Evolutionary conservation across 352 stramenopile genomes (phyloP).

Genomic region (Pythium coloratum): DNA sequence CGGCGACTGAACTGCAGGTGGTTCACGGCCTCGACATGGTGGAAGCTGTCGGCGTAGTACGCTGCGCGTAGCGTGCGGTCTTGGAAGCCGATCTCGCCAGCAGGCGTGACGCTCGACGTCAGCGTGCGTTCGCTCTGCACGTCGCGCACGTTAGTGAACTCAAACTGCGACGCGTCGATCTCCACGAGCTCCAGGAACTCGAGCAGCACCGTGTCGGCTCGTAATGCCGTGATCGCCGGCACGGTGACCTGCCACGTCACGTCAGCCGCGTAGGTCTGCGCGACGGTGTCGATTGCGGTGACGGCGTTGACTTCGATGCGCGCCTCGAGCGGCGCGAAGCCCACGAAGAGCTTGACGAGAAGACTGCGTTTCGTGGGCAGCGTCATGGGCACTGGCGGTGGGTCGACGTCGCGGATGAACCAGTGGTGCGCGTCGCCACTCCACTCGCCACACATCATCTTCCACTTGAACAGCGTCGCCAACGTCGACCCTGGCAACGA

Average conservation of each 20-base stretch:
- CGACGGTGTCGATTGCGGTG: conserved; percentile 31
- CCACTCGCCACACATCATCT: conserved; percentile 60
- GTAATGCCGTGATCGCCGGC: conserved; percentile 28
- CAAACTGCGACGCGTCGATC: conserved; percentile 30
- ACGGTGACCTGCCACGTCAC: conserved; percentile 37
- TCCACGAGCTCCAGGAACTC: conserved; percentile 38
- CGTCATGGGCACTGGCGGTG: conserved; percentile 13
- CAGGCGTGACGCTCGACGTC: conserved; percentile 12
- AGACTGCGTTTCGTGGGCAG: background rate
- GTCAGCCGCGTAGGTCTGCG: conserved; percentile 34
- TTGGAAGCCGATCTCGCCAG: conserved; percentile 10
- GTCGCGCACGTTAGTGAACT: conserved; percentile 35
- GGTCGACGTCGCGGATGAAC: conserved; percentile 51
- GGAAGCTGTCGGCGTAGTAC: no score
- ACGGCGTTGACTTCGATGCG: conserved; percentile 33
- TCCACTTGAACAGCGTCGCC: conserved; percentile 51
- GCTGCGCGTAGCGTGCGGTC: background rate
- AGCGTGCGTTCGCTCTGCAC: conserved; percentile 20
- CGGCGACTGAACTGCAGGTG: conserved; percentile 43
- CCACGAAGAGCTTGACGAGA: conserved; percentile 28
- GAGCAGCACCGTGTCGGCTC: conserved; percentile 30
- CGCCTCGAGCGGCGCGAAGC: conserved; percentile 26
- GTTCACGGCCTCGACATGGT: conserved; percentile 13
- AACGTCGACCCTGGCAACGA: background rate
- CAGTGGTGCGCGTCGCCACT: conserved; percentile 38